Base-by-base conservation (phyloP, 345 rosid species). In the Eucalyptus regnans region DNA sequence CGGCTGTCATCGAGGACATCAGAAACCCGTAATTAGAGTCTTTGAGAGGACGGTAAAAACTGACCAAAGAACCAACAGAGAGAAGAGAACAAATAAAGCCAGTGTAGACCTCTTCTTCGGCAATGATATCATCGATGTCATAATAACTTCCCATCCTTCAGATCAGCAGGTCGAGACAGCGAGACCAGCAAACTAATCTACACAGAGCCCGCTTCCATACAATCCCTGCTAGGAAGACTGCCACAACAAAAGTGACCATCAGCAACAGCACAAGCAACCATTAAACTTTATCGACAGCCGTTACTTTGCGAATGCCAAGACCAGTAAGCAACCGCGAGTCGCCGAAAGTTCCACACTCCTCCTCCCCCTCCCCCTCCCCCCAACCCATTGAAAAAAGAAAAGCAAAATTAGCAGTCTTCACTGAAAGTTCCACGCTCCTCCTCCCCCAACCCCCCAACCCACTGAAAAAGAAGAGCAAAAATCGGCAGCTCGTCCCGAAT, bases 111-210 rank as follows among this genome's bases (percentile, higher is more conserved):
- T 95, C 98, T 93, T 95, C 99, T 90, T 96, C 97, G 4, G 92
- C 90, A 84, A 96, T 94, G 89, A 97, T 95, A 88, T 96, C 98
- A 86, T 95, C 96, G 52, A 96, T 89, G 90, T 96, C 95, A 60
- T 93, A 95, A 92, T 96, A 96, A 87, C 91, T 93, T 18, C 92
- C 94, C 96, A 95, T 95, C 52, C 48, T 76, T 41, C 83, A 37
- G 27, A 76, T 41, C 48, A 41, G 48, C 27, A 20, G 27, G 29
- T 76, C 48, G 15, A 41, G 48, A 76, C 84, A 76, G 29, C 48
- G 29, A 76, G 29, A 76, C 84, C 29, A 41, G 48, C 11, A 20
- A 41, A 76, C 22, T 41, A 18, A 20, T 43, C 83, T 20, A 41
- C 48, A 5, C 29, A 20, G 15, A 76, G 48, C 84, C 44, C 27